Evolutionary conservation across 306 rosid genomes (phyloP), one percentile per base, ranked within the genome.

Genomic region (Corylus heterophylla): DNA sequence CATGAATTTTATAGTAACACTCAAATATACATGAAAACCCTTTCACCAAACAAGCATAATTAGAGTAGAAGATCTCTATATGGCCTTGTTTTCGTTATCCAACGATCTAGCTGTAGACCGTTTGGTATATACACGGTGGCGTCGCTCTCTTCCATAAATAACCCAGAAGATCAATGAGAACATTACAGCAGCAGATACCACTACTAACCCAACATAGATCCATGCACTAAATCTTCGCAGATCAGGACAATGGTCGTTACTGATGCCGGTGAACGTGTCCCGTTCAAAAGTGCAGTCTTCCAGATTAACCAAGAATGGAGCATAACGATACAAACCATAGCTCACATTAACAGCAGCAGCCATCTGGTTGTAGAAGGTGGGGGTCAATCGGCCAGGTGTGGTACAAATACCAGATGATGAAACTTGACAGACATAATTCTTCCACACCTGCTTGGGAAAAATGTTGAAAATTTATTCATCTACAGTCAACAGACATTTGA

Each of bases 41-140:
- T 18, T 77, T 56, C 12, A 49, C 68, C 74, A 31, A 48, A 35
- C 48, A 47, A 62, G 20, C 74, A 71, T 58, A 10, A 14, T 73
- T 45, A 59, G 29, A 55, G 71, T 44, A 61, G 63, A 5, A 16
- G 31, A 69, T 71, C 47, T 64, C 74, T 70, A 72, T 7, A 45
- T 27, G 29, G 62, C 84, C 81, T 82, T 81, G 77, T n/a, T 76
- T 71, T 71, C 84, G 13, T 13, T 68, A 3, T 9, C 73, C n/a
- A 10, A 50, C 10, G 81, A 5, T 64, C 89, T 69, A n/a, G 77
- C 59, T 47, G 61, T 29, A 79, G 73, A 77, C 77, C 76, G 86
- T 55, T 93, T 95, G 0, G 98, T 89, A 73, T 91, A 91, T 18
- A 86, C 87, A 0, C 98, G 97, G 54, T 95, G 93, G 5, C 84